Percentiles rank a stretch among this genome's conserved stretches.
Conservation (phyloP, 495 filamentous ascomycete genomes). For the Penicillium bovifimosum region DNA sequence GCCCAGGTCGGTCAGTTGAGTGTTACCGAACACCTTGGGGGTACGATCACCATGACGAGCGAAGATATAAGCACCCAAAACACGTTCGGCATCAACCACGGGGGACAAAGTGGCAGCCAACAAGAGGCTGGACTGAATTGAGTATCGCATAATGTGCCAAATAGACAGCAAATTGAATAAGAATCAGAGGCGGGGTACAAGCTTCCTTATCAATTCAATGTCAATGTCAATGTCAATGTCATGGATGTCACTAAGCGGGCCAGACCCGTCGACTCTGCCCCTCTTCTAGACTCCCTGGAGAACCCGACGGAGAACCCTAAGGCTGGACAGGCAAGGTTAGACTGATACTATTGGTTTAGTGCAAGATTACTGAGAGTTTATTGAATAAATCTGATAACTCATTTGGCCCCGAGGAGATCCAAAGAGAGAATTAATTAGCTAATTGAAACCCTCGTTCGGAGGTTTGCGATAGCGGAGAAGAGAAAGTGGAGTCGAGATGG, state of each 20-base stretch:
- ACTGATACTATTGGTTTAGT: too few species aligned
- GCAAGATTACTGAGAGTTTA: too few species aligned
- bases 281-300: background rate
- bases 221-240: background rate
- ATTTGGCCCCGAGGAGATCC: too few species aligned
- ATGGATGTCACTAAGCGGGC: background rate
- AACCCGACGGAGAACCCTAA: background rate
- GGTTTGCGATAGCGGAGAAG: too few species aligned
- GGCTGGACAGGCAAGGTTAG: background rate
- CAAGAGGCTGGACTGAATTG: conserved; percentile 26
- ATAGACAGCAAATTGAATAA: background rate
- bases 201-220: background rate
- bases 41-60: conserved; percentile 62
- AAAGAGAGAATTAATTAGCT: conserved; percentile 11
- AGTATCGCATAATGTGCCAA: conserved; percentile 25
- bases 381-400: too few species aligned
- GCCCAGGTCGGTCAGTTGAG: conserved; percentile 54
- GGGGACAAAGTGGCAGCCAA: conserved; percentile 29
- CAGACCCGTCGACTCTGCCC: background rate
- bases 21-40: conserved; percentile 46
- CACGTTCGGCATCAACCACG: conserved; percentile 49
- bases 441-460: conserved; percentile 5
- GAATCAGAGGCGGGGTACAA: background rate
- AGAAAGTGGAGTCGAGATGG: too few species aligned
- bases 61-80: conserved; percentile 60